These are phyloP conservation scores for Aleurites moluccanus DNA, from an alignment of 441 rosid species.

Conservation along the genomic window DNA sequence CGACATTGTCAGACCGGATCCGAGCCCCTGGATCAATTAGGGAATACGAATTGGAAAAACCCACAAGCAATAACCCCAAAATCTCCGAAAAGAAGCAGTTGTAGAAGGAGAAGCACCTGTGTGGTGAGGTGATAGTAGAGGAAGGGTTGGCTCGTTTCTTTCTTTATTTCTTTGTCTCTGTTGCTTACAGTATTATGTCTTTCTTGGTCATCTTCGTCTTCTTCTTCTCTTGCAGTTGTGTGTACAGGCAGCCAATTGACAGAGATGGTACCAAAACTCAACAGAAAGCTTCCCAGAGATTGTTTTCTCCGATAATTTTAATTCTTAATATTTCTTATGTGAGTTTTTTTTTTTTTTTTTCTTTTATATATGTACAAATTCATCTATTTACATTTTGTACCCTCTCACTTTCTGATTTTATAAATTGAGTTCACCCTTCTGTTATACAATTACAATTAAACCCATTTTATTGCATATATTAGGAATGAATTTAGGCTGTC, in stretches of 20 bases:
- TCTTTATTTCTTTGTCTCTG: not conserved
- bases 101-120: slow-evolving; percentile 1
- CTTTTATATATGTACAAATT: not conserved
- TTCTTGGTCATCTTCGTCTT: not conserved
- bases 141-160: not conserved
- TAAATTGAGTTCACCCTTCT: not conserved
- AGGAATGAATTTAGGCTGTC: no score
- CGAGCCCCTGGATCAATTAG: not conserved
- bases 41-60: not conserved
- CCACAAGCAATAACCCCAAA: slow-evolving; percentile 7
- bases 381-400: not conserved
- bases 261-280: slow-evolving; percentile 9
- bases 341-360: not conserved
- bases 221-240: not conserved
- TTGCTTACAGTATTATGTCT: not conserved
- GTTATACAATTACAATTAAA: not conserved
- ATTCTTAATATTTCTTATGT: not conserved
- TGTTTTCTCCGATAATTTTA: slow-evolving; percentile 13
- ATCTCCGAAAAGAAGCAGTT: not conserved
- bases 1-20: slow-evolving; percentile 12
- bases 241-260: not conserved
- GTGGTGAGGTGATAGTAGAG: not conserved
- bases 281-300: slow-evolving; percentile 6
- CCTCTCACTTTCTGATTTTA: not conserved
- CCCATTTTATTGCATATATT: not conserved